These are phyloP conservation scores for Eutrema japonicum DNA, from an alignment of 345 rosid species.

Conservation along the genomic window DNA sequence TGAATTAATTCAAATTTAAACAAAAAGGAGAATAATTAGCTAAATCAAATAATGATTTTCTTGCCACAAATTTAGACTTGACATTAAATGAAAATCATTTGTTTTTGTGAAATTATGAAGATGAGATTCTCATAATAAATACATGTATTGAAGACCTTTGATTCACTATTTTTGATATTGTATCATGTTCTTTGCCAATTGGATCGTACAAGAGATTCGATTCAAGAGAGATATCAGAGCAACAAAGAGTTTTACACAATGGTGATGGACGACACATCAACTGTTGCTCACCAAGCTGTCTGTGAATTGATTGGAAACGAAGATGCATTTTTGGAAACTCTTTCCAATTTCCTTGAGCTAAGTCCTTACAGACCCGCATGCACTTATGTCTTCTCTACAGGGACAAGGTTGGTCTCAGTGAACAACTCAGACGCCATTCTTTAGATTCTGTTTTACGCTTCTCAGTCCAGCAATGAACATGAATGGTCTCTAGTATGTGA, in stretches of 20 bases:
- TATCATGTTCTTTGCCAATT: conserved; percentile 43
- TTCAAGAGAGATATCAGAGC: conserved; percentile 29
- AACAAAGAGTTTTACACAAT: conserved; percentile 41
- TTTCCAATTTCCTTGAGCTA: conserved; percentile 58
- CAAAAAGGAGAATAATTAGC: too few species aligned
- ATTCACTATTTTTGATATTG: neutral
- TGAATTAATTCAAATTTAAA: too few species aligned
- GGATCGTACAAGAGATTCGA: conserved; percentile 5
- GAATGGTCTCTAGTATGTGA: conserved; percentile 31
- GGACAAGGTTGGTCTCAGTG: conserved; percentile 51
- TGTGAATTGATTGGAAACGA: conserved; percentile 70
- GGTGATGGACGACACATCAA: conserved; percentile 63
- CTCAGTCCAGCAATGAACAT: conserved; percentile 48
- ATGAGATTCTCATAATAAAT: too few species aligned
- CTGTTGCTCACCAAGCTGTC: conserved; percentile 61
- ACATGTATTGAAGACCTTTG: too few species aligned
- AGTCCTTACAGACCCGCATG: conserved; percentile 89
- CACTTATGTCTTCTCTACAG: conserved; percentile 64
- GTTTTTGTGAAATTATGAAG: too few species aligned
- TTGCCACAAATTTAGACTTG: too few species aligned
- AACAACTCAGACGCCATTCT: conserved; percentile 76
- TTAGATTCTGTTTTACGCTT: conserved; percentile 70
- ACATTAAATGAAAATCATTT: too few species aligned
- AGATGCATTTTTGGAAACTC: conserved; percentile 60
- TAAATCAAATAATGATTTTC: too few species aligned